Evolutionary conservation across 169 alveolate species (phyloP).

Genomic region (Plasmodium inui): DNA sequence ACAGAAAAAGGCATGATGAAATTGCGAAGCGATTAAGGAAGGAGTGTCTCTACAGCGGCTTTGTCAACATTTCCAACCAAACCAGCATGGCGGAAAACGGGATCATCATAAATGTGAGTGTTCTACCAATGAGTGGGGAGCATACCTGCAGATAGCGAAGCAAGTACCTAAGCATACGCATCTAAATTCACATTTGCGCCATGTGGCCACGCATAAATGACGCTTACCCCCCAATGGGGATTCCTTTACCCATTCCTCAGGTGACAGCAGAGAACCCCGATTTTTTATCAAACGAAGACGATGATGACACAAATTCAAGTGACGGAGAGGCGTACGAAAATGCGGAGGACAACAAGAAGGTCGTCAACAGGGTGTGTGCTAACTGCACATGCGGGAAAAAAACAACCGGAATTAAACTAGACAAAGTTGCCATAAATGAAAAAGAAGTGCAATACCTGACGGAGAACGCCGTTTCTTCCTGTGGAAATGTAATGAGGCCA

Average conservation of each 20-base stretch:
- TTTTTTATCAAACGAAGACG: constrained; percentile 36
- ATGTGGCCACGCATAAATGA: neutral
- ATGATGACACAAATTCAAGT: constrained; percentile 9
- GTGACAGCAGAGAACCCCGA: constrained; percentile 69
- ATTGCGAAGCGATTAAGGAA: constrained; percentile 29
- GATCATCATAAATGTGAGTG: constrained; percentile 56
- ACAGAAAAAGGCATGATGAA: constrained; percentile 1
- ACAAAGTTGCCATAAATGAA: constrained; percentile 17
- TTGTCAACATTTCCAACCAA: constrained; percentile 32
- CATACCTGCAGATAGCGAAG: neutral
- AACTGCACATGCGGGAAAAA: constrained; percentile 74
- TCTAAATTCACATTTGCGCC: neutral
- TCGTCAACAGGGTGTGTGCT: constrained; percentile 70
- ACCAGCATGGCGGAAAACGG: constrained; percentile 43
- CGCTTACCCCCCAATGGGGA: neutral
- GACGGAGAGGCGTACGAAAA: constrained; percentile 50
- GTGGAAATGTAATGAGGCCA: constrained; percentile 67
- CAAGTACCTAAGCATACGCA: neutral
- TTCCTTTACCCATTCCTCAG: constrained; percentile 10
- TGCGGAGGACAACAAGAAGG: constrained; percentile 55
- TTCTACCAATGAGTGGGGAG: neutral
- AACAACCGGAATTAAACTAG: constrained; percentile 16
- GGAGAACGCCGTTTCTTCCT: constrained; percentile 63
- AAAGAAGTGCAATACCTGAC: constrained; percentile 62
- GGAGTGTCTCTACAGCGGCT: constrained; percentile 66